phyloP scores from a whole-genome alignment of 495 filamentous ascomycete species.

The Neurospora sp. region DNA sequence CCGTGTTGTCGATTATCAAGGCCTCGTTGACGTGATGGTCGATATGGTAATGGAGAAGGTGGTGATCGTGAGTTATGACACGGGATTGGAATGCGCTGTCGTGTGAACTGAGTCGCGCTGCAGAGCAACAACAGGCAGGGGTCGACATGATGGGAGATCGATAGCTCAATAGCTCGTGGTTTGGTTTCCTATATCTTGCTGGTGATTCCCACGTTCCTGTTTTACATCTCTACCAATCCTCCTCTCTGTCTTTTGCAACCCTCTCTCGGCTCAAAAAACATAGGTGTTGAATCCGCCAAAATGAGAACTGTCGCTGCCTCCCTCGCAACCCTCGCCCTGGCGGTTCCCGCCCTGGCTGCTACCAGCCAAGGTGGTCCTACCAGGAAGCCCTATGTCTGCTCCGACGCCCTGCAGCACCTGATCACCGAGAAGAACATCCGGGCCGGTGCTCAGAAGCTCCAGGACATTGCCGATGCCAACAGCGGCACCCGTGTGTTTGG shows the following conservation, averaged over 20 bases:
- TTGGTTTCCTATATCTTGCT: background rate
- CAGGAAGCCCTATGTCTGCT: constrained; percentile 9
- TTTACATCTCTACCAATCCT: background rate
- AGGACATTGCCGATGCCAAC: constrained; percentile 28
- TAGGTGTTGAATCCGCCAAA: background rate
- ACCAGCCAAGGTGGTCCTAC: background rate
- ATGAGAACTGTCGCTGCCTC: background rate
- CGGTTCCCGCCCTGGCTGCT: background rate
- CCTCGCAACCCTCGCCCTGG: background rate
- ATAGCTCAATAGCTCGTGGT: background rate
- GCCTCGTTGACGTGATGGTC: background rate
- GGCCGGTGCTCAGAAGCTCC: constrained; percentile 33
- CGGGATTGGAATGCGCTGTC: background rate
- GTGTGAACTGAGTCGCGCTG: background rate
- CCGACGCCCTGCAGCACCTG: constrained; percentile 19
- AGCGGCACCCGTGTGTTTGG: constrained; percentile 48
- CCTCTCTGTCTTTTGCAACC: background rate
- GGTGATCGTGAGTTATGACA: background rate
- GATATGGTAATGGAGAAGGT: background rate
- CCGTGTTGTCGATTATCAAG: background rate
- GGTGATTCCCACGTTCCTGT: background rate
- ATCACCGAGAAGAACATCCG: constrained; percentile 32
- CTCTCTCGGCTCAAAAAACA: background rate
- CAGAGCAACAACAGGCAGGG: background rate
- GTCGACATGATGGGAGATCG: background rate